Conservation (phyloP, 345 rosid species). For the Anastatica hierochuntica region DNA sequence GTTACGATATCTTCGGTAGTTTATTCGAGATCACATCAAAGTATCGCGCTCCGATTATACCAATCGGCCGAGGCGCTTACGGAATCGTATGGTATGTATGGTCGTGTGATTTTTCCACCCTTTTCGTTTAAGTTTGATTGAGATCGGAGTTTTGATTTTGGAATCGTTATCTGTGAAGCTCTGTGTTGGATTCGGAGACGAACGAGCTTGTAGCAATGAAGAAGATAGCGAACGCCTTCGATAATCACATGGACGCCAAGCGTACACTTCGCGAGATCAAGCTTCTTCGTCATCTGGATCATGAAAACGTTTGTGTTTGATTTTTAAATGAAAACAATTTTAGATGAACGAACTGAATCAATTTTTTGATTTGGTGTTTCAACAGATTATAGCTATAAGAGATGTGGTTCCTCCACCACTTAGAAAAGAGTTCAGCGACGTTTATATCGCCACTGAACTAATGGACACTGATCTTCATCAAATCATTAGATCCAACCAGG, state of each 20-base stretch:
- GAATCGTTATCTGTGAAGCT: conserved; percentile 31
- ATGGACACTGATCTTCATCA: conserved; percentile 99
- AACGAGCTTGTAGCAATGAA: conserved; percentile 91
- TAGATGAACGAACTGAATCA: too few species aligned
- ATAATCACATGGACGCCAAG: conserved; percentile 91
- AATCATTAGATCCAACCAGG: conserved; percentile 80
- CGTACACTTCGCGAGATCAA: conserved; percentile 98
- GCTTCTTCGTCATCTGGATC: conserved; percentile 93
- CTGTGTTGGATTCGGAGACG: conserved; percentile 85
- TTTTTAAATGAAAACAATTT: too few species aligned
- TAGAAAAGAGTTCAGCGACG: conserved; percentile 74
- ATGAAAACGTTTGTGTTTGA: conserved; percentile 59
- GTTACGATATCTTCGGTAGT: conserved; percentile 77
- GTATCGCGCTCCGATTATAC: conserved; percentile 85
- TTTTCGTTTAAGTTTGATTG: background rate
- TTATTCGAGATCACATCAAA: conserved; percentile 70
- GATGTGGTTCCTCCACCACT: conserved; percentile 94
- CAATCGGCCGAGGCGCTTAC: conserved; percentile 96
- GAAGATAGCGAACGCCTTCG: conserved; percentile 95
- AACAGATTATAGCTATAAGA: conserved; percentile 69
- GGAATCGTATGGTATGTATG: conserved; percentile 84
- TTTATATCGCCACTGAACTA: conserved; percentile 70
- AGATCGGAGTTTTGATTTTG: background rate
- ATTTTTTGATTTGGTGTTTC: background rate
- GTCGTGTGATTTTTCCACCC: background rate